Percentiles rank a stretch among this genome's conserved stretches.
These are phyloP conservation scores for Kwoniella bestiolae DNA, from an alignment of 768 basidiomycete species.

Conservation along the genomic window DNA sequence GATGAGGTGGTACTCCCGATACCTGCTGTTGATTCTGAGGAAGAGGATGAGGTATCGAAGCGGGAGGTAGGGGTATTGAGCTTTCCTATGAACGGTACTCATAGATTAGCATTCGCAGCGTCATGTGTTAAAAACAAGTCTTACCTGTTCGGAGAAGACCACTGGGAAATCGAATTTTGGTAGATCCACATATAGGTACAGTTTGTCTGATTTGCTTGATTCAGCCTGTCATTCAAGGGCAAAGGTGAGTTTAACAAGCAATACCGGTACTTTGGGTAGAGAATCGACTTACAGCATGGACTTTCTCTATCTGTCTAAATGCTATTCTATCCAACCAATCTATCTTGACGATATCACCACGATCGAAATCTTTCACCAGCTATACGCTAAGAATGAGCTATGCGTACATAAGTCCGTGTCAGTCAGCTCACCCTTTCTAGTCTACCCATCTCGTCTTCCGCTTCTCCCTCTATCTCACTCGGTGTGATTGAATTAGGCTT, in stretches of 20 bases:
- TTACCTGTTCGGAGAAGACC: slow-evolving; percentile 85
- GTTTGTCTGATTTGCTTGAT: slow-evolving; percentile 84
- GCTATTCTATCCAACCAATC: slow-evolving; percentile 95
- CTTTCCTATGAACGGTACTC: slow-evolving; percentile 38
- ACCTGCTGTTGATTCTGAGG: slow-evolving; percentile 34
- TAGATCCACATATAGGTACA: slow-evolving; percentile 95
- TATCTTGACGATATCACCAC: slow-evolving; percentile 87
- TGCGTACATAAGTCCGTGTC: neutral
- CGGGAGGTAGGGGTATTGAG: slow-evolving; percentile 48
- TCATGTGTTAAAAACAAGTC: slow-evolving; percentile 54
- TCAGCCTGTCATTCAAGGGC: slow-evolving; percentile 66
- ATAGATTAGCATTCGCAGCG: neutral
- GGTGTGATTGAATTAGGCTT: slow-evolving; percentile 80
- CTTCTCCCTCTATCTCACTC: slow-evolving; percentile 70
- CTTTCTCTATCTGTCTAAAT: slow-evolving; percentile 92
- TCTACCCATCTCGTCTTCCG: slow-evolving; percentile 90
- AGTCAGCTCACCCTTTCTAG: slow-evolving; percentile 73
- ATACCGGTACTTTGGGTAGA: too few species aligned
- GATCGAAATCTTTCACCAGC: slow-evolving; percentile 89
- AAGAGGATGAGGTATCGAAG: slow-evolving; percentile 37
- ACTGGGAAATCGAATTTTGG: slow-evolving; percentile 97
- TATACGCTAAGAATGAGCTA: slow-evolving; percentile 17
- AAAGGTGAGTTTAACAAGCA: too few species aligned
- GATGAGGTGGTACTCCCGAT: slow-evolving; percentile 58
- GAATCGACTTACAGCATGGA: slow-evolving; percentile 73